Evolutionary conservation across 208 protist species (phyloP).

Genomic region (Naegleria lovaniensis): DNA sequence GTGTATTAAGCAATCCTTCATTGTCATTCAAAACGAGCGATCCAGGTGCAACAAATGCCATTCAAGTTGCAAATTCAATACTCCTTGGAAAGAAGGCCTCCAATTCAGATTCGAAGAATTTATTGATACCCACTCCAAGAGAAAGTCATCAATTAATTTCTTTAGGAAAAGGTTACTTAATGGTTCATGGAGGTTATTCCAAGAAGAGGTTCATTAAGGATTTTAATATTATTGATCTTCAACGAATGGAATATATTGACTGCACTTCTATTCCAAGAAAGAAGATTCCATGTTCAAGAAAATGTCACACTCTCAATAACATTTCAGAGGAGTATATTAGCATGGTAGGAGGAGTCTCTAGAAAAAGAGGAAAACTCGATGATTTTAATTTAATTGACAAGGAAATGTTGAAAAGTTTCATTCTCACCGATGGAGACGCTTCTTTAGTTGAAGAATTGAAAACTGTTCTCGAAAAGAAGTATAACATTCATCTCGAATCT

Average conservation of each 20-base stretch:
- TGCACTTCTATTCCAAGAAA: neutral
- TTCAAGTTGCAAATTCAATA: neutral
- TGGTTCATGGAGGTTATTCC: neutral
- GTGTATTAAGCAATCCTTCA: neutral
- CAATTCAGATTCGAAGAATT: neutral
- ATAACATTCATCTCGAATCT: neutral
- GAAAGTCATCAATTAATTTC: neutral
- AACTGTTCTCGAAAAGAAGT: neutral
- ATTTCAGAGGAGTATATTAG: neutral
- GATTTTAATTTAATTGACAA: constrained; percentile 1
- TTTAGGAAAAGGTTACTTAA: neutral
- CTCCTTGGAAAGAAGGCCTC: neutral
- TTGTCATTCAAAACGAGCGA: neutral
- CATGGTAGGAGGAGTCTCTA: neutral
- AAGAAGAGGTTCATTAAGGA: neutral
- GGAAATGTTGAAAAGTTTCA: neutral
- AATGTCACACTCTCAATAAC: neutral
- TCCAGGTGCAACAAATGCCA: neutral
- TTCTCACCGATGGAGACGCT: neutral
- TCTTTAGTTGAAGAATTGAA: neutral
- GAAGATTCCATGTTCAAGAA: neutral
- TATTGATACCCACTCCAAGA: neutral
- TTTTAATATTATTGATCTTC: neutral
- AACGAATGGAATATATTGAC: constrained; percentile 1
- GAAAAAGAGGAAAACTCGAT: neutral